These are phyloP conservation scores for Pyrrhoderma lamaoense DNA, from an alignment of 1,284 basidiomycete genomes.

Conservation along the genomic window DNA sequence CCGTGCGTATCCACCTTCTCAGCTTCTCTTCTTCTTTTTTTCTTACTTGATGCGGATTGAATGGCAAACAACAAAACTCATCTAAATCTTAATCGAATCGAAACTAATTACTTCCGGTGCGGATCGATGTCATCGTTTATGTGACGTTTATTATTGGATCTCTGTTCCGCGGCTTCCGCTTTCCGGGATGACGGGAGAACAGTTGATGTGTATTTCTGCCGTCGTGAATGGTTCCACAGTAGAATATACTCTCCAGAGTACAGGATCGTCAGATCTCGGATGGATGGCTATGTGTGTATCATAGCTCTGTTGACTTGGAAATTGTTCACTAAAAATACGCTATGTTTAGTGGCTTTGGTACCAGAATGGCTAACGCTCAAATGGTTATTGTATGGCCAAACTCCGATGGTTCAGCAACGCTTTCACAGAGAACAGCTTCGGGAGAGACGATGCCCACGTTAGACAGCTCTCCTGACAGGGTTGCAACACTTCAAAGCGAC, in stretches of 20 bases:
- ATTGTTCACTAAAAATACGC: background rate
- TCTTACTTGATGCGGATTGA: too few relatives aligned
- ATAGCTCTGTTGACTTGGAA: conserved; percentile 19
- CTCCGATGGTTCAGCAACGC: conserved; percentile 42
- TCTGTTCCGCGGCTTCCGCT: background rate
- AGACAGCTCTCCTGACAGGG: conserved; percentile 39
- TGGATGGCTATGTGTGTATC: conserved; percentile 49
- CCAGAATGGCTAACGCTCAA: conserved; percentile 41
- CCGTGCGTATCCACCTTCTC: conserved; percentile 17
- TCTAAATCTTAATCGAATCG: conserved; percentile 15
- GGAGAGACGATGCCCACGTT: conserved; percentile 42
- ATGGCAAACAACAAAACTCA: too few relatives aligned
- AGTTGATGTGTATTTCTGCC: conserved; percentile 40
- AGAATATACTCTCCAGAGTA: conserved; percentile 36
- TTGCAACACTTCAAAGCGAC: conserved; percentile 31
- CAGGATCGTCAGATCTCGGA: conserved; percentile 33
- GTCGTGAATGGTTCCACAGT: conserved; percentile 37
- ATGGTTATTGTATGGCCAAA: conserved; percentile 67
- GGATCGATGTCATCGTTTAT: background rate
- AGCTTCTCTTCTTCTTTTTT: too few relatives aligned
- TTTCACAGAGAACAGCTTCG: conserved; percentile 50
- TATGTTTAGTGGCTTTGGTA: conserved; percentile 44
- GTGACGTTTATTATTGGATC: conserved; percentile 5
- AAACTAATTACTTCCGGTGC: conserved; percentile 1
- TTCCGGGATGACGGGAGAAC: too few relatives aligned